Evolutionary conservation across 129 eudicot species (phyloP), one percentile per base, ranked within the genome.

Genomic region (Apium graveolens): DNA sequence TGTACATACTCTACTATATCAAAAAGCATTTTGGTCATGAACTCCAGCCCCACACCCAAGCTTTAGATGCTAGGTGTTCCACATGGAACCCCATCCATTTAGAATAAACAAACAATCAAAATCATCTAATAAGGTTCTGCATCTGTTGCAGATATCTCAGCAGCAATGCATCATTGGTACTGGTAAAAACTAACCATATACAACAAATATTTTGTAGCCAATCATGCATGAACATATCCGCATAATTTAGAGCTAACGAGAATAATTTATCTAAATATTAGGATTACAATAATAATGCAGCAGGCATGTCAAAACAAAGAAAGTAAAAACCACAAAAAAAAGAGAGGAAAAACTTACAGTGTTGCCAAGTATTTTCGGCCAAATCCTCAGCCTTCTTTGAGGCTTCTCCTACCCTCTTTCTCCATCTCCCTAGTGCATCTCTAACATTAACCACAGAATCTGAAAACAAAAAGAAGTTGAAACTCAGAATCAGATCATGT

Each of bases 391-490:
- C 91, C 49, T 78, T 89, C 82, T 80, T 83, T 11, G 98, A 79
- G 7, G 96, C 98, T 73, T 93, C 98, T 45, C 89, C 86, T 5
- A 85, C 91, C 82, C 82, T 93, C 86, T 78, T 87, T 26, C 90
- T 93, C 97, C 98, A 91, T 91, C 92, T 91, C 74, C 98, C 98
- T 24, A 94, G 70, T 74, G 89, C 87, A 91, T 85, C 91, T 77
- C 82, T 86, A 74, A 91, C 90, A 68, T 78, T 84, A n/a, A 76
- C 93, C 97, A 90, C 81, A 38, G 89, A 85, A 79, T 83, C 98
- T 94, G 85, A n/a, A 60, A 39, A 38, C 3, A 41, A 42, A 72
- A 72, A 41, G 43, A 41, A 41, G 48, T 46, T 38, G 44, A 46
- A 39, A 78, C 41, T 45, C 27, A 55, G 76, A 70, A 1, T 42